Percentiles rank a stretch among this genome's conserved stretches.
phyloP scores from a whole-genome alignment of 2,329 filamentous ascomycete species.

The Keithomyces neogunnii region DNA sequence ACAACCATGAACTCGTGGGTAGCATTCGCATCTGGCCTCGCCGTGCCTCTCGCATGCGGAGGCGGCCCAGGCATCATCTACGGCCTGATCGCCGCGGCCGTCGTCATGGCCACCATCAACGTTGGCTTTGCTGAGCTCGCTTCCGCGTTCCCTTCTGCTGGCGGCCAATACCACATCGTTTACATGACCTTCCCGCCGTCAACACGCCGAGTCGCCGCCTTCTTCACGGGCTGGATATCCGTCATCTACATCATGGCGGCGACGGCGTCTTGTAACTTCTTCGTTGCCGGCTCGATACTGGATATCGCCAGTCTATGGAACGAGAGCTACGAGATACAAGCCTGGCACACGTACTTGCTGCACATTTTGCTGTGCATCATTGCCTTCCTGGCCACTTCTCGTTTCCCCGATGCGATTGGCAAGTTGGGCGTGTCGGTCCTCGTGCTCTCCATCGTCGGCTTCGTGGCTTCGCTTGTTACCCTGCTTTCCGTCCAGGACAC shows the following conservation, averaged over 20 bases:
- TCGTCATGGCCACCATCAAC: slow-evolving; percentile 16
- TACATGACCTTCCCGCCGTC: slow-evolving; percentile 16
- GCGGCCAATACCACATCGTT: slow-evolving; percentile 18
- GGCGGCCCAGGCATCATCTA: slow-evolving; percentile 17
- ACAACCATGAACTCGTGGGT: slow-evolving; percentile 19
- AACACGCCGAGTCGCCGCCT: slow-evolving; percentile 14
- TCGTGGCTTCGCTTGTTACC: slow-evolving; percentile 14
- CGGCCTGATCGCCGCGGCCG: slow-evolving; percentile 13
- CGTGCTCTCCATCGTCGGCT: slow-evolving; percentile 14
- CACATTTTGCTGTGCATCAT: slow-evolving; percentile 16
- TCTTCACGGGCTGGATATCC: slow-evolving; percentile 16
- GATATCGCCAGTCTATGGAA: slow-evolving; percentile 15
- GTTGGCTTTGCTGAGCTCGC: slow-evolving; percentile 17
- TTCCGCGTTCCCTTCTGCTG: slow-evolving; percentile 16
- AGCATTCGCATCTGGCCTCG: slow-evolving; percentile 16
- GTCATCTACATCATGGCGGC: slow-evolving; percentile 19
- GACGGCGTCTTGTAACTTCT: slow-evolving; percentile 17
- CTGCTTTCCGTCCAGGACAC: slow-evolving; percentile 12
- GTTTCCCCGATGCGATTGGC: slow-evolving; percentile 15
- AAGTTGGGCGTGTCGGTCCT: slow-evolving; percentile 14
- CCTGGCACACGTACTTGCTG: slow-evolving; percentile 17
- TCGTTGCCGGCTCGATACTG: slow-evolving; percentile 15
- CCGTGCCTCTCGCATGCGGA: slow-evolving; percentile 15
- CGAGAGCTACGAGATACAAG: slow-evolving; percentile 10
- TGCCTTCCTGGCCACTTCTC: slow-evolving; percentile 11